A percentile compares a stretch with the other conserved stretches of the same genome.
These are phyloP conservation scores for Phytophthora europaea DNA, from an alignment of 352 stramenopile species.

Conservation along the genomic window DNA sequence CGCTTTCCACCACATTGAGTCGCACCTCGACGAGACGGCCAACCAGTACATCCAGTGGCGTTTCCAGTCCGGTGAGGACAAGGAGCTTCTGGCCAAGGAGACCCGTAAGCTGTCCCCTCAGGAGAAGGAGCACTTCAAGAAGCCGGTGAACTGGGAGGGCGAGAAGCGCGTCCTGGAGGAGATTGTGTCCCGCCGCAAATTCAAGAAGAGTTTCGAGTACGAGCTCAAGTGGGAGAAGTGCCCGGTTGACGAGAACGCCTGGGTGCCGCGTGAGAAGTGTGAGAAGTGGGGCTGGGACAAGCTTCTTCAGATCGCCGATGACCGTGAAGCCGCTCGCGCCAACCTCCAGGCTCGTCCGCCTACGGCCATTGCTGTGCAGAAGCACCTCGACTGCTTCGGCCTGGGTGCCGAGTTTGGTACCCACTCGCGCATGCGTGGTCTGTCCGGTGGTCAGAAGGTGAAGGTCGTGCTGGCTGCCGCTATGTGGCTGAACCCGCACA, in stretches of 20 bases:
- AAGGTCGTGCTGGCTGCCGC: slow-evolving; percentile 98
- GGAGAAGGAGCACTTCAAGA: slow-evolving; percentile 96
- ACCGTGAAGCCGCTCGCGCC: slow-evolving; percentile 94
- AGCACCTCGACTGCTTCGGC: slow-evolving; percentile 97
- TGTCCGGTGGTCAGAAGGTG: slow-evolving; percentile 99
- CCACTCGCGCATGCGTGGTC: slow-evolving; percentile 98
- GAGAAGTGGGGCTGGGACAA: slow-evolving; percentile 98
- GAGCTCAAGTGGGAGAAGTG: slow-evolving; percentile 98
- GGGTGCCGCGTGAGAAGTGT: slow-evolving; percentile 93
- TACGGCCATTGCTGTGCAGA: slow-evolving; percentile 97
- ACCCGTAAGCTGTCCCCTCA: slow-evolving; percentile 91
- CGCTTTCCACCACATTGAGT: slow-evolving; percentile 98
- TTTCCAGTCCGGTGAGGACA: slow-evolving; percentile 94
- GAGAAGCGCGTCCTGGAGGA: slow-evolving; percentile 93
- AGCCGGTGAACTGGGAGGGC: slow-evolving; percentile 95
- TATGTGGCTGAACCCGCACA: slow-evolving; percentile 97
- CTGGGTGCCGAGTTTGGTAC: slow-evolving; percentile 97
- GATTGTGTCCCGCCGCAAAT: slow-evolving; percentile 94
- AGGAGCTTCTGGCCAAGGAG: slow-evolving; percentile 94
- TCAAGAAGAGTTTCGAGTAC: slow-evolving; percentile 97
- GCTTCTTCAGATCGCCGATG: slow-evolving; percentile 96
- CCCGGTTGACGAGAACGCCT: slow-evolving; percentile 96
- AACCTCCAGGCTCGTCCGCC: slow-evolving; percentile 95
- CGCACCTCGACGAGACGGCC: slow-evolving; percentile 96
- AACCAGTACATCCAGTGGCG: slow-evolving; percentile 98